Evolutionary conservation across 306 rosid genomes (phyloP).

Genomic region (Citrullus mucosospermus): DNA sequence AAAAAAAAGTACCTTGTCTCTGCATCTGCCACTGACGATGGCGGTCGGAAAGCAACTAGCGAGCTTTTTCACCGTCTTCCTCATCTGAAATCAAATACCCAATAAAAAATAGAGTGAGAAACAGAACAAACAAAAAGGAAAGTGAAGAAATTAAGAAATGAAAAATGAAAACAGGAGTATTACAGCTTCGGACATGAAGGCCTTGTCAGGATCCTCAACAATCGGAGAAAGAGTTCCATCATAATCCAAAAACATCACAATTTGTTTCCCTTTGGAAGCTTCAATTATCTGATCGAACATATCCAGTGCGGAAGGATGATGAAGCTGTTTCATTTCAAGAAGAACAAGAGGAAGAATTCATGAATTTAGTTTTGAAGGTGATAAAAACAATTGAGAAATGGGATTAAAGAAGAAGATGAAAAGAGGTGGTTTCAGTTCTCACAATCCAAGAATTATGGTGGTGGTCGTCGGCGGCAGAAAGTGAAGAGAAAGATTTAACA

Average conservation of each 20-base stretch:
- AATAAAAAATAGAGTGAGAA: background rate
- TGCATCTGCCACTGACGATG: constrained; percentile 88
- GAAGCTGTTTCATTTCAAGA: constrained; percentile 24
- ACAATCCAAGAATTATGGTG: constrained; percentile 58
- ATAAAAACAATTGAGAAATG: background rate
- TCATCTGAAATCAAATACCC: constrained; percentile 45
- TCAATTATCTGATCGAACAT: constrained; percentile 65
- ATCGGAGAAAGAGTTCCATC: constrained; percentile 95
- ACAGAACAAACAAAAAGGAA: background rate
- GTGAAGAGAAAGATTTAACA: constrained; percentile 35
- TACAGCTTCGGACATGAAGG: constrained; percentile 77
- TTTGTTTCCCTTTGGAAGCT: constrained; percentile 69
- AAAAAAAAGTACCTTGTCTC: constrained; percentile 52
- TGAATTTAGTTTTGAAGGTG: background rate
- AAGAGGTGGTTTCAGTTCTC: constrained; percentile 6
- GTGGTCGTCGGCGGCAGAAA: constrained; percentile 12
- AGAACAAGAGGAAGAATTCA: background rate
- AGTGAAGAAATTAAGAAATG: background rate
- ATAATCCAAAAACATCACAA: constrained; percentile 81
- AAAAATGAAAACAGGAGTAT: background rate
- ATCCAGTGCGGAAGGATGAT: constrained; percentile 78
- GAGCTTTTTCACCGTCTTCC: constrained; percentile 61
- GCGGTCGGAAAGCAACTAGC: constrained; percentile 86
- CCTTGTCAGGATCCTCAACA: constrained; percentile 72
- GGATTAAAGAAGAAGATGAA: background rate